Evolutionary conservation across 257 asterid genomes (phyloP).

Genomic region (Nicotiana sylvestris): DNA sequence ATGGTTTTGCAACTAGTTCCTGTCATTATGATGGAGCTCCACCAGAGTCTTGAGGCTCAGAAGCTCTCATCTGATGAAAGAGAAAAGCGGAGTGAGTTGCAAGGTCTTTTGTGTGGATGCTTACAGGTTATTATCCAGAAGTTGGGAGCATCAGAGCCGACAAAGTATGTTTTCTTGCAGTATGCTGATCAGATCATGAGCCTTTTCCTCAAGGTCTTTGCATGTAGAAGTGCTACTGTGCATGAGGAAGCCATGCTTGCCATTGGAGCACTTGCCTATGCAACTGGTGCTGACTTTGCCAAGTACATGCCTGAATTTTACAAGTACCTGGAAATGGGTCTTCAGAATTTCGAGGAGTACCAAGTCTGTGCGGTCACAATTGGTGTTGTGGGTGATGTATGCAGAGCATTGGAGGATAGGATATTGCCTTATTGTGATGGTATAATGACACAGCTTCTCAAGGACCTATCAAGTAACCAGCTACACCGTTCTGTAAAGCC

Average conservation of each 20-base stretch:
- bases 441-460: slow-evolving; percentile 72
- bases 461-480: slow-evolving; percentile 68
- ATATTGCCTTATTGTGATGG: slow-evolving; percentile 72
- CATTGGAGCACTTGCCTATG: slow-evolving; percentile 81
- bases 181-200: slow-evolving; percentile 74
- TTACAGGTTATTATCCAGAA: slow-evolving; percentile 73
- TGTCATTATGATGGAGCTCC: slow-evolving; percentile 74
- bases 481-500: slow-evolving; percentile 83
- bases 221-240: slow-evolving; percentile 73
- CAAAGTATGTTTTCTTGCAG: slow-evolving; percentile 62
- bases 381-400: slow-evolving; percentile 82
- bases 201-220: slow-evolving; percentile 67
- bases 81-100: slow-evolving; percentile 69
- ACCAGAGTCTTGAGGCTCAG: slow-evolving; percentile 62
- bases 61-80: slow-evolving; percentile 67
- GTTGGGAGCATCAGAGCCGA: slow-evolving; percentile 52
- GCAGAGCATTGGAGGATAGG: slow-evolving; percentile 77
- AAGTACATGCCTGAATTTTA: slow-evolving; percentile 77
- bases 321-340: slow-evolving; percentile 83
- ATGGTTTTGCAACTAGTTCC: slow-evolving; percentile 72
- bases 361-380: slow-evolving; percentile 86
- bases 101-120: slow-evolving; percentile 81
- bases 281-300: slow-evolving; percentile 55
- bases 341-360: slow-evolving; percentile 84
- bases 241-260: slow-evolving; percentile 95